A percentile compares a stretch with the other conserved stretches of the same genome.
phyloP scores from a whole-genome alignment of 1,139 yeast genomes.

The Saccharomyces hybrid region DNA sequence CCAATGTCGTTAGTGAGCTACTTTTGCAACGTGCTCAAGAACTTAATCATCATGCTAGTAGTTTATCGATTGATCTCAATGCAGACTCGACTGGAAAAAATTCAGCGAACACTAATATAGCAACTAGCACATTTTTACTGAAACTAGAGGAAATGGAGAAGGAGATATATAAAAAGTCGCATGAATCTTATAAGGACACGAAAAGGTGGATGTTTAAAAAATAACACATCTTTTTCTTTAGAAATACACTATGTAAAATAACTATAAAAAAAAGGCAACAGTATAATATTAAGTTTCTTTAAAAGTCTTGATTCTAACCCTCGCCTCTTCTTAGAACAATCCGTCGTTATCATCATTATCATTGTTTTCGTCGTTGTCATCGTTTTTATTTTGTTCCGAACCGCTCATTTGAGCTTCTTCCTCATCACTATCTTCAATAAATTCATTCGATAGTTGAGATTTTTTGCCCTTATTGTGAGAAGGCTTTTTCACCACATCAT shows the following conservation, averaged over 20 bases:
- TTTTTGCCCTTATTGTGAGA: constrained; percentile 33
- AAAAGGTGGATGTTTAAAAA: constrained; percentile 47
- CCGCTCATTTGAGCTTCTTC: constrained; percentile 24
- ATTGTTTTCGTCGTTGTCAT: constrained; percentile 9
- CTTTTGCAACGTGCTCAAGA: constrained; percentile 59
- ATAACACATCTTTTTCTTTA: constrained; percentile 4
- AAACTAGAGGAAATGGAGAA: constrained; percentile 74
- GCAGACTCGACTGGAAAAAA: constrained; percentile 3
- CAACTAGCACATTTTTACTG: constrained; percentile 38
- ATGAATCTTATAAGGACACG: constrained; percentile 55
- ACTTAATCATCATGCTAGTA: constrained; percentile 60
- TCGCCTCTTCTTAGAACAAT: constrained; percentile 12
- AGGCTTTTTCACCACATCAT: constrained; percentile 26
- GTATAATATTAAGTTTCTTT: constrained; percentile 1
- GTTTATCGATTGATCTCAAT: constrained; percentile 27
- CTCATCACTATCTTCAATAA: constrained; percentile 50
- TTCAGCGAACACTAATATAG: constrained; percentile 6
- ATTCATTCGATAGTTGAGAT: constrained; percentile 38
- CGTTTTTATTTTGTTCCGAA: constrained; percentile 11
- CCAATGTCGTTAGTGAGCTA: constrained; percentile 45
- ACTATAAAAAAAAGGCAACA: background rate
- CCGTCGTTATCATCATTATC: constrained; percentile 31
- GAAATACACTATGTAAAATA: background rate
- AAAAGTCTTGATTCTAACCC: background rate
- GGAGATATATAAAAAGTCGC: constrained; percentile 48